phyloP scores from a whole-genome alignment of 139 green algal species.

The Pycnococcus provasolii region DNA sequence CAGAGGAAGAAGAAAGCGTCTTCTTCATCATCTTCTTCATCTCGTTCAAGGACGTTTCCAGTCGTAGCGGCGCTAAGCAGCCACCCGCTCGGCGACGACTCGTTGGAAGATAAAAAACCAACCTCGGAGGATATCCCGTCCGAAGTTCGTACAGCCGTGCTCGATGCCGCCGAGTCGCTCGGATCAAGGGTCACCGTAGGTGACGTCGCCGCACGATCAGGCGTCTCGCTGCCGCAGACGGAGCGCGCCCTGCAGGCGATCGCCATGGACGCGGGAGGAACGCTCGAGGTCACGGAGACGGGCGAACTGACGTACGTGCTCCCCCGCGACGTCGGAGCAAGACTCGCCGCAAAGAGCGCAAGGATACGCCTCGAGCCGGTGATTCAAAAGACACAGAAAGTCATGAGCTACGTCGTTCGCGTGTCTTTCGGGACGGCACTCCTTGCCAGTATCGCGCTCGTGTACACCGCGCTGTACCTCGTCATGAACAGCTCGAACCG shows the following conservation, averaged over 20 bases:
- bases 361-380: conserved; percentile 50
- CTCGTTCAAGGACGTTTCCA: too few species aligned
- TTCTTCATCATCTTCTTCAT: too few species aligned
- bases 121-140: not conserved
- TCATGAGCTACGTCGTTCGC: conserved; percentile 46
- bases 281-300: conserved; percentile 66
- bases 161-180: conserved; percentile 42
- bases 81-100: too few species aligned
- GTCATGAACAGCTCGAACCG: conserved; percentile 31
- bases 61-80: too few species aligned
- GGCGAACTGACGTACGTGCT: conserved; percentile 86
- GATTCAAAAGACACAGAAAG: conserved; percentile 26
- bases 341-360: conserved; percentile 47
- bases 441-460: conserved; percentile 59
- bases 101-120: not conserved
- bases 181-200: conserved; percentile 45
- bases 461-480: conserved; percentile 66
- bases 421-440: conserved; percentile 78
- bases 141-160: conserved; percentile 38
- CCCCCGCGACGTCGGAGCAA: conserved; percentile 42
- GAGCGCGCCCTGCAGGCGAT: conserved; percentile 70
- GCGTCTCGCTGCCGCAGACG: conserved; percentile 51
- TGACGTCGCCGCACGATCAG: conserved; percentile 51
- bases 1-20: too few species aligned
- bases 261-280: conserved; percentile 56